Evolutionary conservation across 495 filamentous ascomycete species (phyloP).

Genomic region (Podospora didyma): DNA sequence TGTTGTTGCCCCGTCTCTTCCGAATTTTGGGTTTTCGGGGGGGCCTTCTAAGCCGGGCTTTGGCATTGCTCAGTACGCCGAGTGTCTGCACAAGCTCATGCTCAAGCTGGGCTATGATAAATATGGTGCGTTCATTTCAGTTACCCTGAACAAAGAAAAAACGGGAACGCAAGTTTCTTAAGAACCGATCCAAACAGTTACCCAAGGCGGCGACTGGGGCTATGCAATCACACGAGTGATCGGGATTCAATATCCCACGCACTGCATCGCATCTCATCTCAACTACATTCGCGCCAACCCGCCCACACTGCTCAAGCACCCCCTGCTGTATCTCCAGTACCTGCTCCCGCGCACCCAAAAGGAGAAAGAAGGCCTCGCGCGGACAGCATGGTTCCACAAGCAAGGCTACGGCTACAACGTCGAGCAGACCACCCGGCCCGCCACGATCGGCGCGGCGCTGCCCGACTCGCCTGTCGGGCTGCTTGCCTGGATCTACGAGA

Average conservation of each 20-base stretch:
- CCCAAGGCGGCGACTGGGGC: slow-evolving; percentile 70
- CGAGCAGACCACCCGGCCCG: slow-evolving; percentile 57
- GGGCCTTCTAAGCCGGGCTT: slow-evolving; percentile 13
- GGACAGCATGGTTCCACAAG: slow-evolving; percentile 46
- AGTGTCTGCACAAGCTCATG: slow-evolving; percentile 16
- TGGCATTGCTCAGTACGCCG: slow-evolving; percentile 11
- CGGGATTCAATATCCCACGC: slow-evolving; percentile 50
- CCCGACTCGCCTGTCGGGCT: slow-evolving; percentile 58
- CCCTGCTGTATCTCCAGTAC: slow-evolving; percentile 41
- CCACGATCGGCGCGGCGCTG: slow-evolving; percentile 56
- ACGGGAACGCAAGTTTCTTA: background rate
- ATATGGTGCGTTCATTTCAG: background rate
- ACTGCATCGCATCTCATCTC: slow-evolving; percentile 59
- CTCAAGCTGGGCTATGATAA: slow-evolving; percentile 10
- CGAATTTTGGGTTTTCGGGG: slow-evolving; percentile 36
- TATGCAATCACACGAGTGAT: slow-evolving; percentile 57
- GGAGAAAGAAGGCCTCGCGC: slow-evolving; percentile 40
- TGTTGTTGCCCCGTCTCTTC: slow-evolving; percentile 62
- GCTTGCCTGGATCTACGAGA: slow-evolving; percentile 67
- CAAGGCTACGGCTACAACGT: slow-evolving; percentile 55
- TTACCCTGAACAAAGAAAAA: slow-evolving; percentile 25
- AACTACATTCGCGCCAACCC: slow-evolving; percentile 50
- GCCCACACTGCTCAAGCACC: slow-evolving; percentile 35
- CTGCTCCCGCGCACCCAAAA: slow-evolving; percentile 31
- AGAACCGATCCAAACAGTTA: slow-evolving; percentile 32